Evolutionary conservation across 352 stramenopile genomes (phyloP), one percentile per base, ranked within the genome.

Genomic region (Globisporangium mamillatum): DNA sequence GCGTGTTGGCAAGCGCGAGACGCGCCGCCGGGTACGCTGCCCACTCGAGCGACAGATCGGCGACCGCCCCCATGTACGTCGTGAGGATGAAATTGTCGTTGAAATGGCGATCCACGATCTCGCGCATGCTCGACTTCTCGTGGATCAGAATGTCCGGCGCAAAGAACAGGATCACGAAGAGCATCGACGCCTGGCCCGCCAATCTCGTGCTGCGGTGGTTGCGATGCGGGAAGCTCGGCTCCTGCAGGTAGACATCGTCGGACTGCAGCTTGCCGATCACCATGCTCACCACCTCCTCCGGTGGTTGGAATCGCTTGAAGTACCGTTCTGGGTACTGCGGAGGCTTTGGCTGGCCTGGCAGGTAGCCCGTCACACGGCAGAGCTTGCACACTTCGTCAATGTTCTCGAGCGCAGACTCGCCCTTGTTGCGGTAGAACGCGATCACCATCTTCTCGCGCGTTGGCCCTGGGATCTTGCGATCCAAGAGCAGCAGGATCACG

Each of bases 31-130:
- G 83, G 70, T 98, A 98, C 29, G 84, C 76, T 2, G 79, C 86
- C 96, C 96, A 99, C 67, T 98, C 95, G 38, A 98, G 62, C 60
- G 83, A 95, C 12, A 99, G 73, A 74, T 99, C 95, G 0, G 95
- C 92, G 22, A 97, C 89, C 16, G 94, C 82, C 27, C 96, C 96
- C 93, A 98, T 98, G 75, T 98, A 98, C n/a, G 88, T 97, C 44
- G 92, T 88, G 57, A 99, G 75, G 61, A 98, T 97, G 68, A 97
- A 98, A 81, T 98, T 98, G 77, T 99, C 96, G 69, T 97, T 96
- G 71, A 99, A 99, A 71, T 97, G 94, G 25, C 92, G 92, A 77
- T 99, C 95, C 4, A 98, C 94, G 64, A 98, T 97, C 75, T 98
- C 93, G 52, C 95, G 89, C 89, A 99, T 97, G 61, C 79, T 97